These are phyloP conservation scores for Lathyrus sativus DNA, from an alignment of 306 rosid genomes.

Conservation along the genomic window DNA sequence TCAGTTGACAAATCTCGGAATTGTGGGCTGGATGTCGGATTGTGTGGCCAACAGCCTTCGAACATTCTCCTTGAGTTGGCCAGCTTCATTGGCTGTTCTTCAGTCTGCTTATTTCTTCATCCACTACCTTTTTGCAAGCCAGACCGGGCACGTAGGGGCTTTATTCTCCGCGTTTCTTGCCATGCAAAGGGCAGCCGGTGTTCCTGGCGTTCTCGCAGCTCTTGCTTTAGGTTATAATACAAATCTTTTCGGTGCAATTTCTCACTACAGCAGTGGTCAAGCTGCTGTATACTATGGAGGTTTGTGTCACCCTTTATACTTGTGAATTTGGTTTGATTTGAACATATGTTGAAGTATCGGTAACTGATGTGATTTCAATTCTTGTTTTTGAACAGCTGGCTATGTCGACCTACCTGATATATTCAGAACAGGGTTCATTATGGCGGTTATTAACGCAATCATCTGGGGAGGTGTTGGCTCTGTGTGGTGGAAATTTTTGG, in stretches of 20 bases:
- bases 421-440: slow-evolving; percentile 70
- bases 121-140: slow-evolving; percentile 98
- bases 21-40: slow-evolving; percentile 82
- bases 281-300: slow-evolving; percentile 99
- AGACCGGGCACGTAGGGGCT: slow-evolving; percentile 96
- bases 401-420: slow-evolving; percentile 82
- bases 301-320: slow-evolving; percentile 25
- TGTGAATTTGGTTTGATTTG: slow-evolving; percentile 8
- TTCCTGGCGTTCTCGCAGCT: slow-evolving; percentile 75
- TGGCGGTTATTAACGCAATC: slow-evolving; percentile 71
- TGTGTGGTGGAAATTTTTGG: slow-evolving; percentile 94
- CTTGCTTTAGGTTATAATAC: slow-evolving; percentile 85
- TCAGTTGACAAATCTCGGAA: slow-evolving; percentile 86
- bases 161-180: slow-evolving; percentile 90
- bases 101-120: slow-evolving; percentile 84
- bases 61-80: slow-evolving; percentile 83
- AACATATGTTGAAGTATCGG: slow-evolving; percentile 15
- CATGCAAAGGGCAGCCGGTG: slow-evolving; percentile 95
- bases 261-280: slow-evolving; percentile 96
- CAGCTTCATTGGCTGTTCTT: slow-evolving; percentile 73
- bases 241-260: slow-evolving; percentile 86
- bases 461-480: slow-evolving; percentile 80
- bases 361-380: slow-evolving; percentile 39
- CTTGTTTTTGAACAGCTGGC: slow-evolving; percentile 72
- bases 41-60: slow-evolving; percentile 62